Conservation (phyloP, 441 rosid genomes). For the Populus hybrid region DNA sequence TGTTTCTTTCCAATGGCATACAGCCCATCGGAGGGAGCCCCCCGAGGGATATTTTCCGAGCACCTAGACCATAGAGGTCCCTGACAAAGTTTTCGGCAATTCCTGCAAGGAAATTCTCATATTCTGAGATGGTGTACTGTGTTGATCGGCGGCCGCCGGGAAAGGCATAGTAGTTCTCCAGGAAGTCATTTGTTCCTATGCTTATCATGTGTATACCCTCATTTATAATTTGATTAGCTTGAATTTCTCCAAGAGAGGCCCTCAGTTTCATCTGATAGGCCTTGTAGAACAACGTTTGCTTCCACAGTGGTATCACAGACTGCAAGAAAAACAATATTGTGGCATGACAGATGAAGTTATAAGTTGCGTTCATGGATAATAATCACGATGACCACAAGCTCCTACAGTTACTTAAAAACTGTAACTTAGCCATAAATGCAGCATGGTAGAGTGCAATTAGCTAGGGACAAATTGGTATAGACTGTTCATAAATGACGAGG, state of each 20-base stretch:
- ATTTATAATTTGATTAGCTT: constrained; percentile 25
- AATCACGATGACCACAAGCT: neutral
- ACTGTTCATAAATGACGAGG: neutral
- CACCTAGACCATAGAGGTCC: constrained; percentile 43
- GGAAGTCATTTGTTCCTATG: constrained; percentile 69
- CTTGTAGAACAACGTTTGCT: constrained; percentile 45
- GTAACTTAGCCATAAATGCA: neutral
- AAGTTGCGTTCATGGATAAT: neutral
- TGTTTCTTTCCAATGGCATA: constrained; percentile 55
- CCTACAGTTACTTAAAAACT: too few species aligned
- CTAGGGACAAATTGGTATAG: too few species aligned
- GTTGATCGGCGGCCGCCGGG: constrained; percentile 28
- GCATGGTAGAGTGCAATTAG: neutral
- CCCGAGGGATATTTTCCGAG: constrained; percentile 43
- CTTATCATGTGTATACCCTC: constrained; percentile 48
- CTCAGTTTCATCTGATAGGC: constrained; percentile 41
- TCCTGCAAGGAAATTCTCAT: constrained; percentile 43
- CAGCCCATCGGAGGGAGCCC: constrained; percentile 75
- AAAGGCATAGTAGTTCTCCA: constrained; percentile 48
- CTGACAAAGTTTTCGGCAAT: constrained; percentile 33
- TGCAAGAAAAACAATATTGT: constrained; percentile 14
- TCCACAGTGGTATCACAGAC: constrained; percentile 68
- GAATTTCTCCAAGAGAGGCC: constrained; percentile 33
- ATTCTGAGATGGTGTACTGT: constrained; percentile 32
- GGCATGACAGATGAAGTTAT: neutral